Evolutionary conservation across 352 stramenopile genomes (phyloP).

Genomic region (Globisporangium acanthophoron): DNA sequence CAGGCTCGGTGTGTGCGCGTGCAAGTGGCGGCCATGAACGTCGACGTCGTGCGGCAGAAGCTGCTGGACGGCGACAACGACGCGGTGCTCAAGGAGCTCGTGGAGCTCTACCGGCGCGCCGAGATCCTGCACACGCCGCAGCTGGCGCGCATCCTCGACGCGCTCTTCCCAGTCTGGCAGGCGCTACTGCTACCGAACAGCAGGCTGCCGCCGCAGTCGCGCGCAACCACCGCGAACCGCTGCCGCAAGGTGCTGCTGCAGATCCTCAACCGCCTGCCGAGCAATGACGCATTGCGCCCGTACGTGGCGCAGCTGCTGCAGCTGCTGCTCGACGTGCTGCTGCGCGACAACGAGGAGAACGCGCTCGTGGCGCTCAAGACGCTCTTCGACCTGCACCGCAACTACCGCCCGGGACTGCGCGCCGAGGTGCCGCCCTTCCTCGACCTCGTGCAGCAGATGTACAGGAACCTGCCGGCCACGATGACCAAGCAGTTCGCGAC

Average conservation of each 20-base stretch:
- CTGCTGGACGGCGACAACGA: slow-evolving; percentile 73
- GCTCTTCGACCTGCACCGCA: slow-evolving; percentile 97
- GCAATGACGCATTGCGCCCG: slow-evolving; percentile 92
- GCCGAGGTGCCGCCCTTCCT: slow-evolving; percentile 89
- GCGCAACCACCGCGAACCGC: slow-evolving; percentile 75
- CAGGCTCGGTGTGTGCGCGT: not conserved
- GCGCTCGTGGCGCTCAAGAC: slow-evolving; percentile 92
- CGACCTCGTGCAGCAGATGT: slow-evolving; percentile 87
- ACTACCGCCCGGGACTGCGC: slow-evolving; percentile 88
- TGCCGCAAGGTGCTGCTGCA: slow-evolving; percentile 92
- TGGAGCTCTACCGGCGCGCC: slow-evolving; percentile 81
- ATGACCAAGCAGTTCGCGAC: slow-evolving; percentile 84
- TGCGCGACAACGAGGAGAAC: slow-evolving; percentile 97
- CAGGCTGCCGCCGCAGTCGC: slow-evolving; percentile 69
- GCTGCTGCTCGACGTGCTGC: slow-evolving; percentile 91
- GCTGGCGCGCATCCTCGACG: slow-evolving; percentile 88
- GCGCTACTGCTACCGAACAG: slow-evolving; percentile 82
- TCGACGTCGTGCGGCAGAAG: slow-evolving; percentile 84
- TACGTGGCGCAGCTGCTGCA: slow-evolving; percentile 92
- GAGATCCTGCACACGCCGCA: slow-evolving; percentile 88
- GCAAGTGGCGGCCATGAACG: slow-evolving; percentile 55
- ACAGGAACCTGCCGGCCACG: slow-evolving; percentile 80
- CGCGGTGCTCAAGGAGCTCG: slow-evolving; percentile 76
- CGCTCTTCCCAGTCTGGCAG: slow-evolving; percentile 89
- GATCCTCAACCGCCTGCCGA: slow-evolving; percentile 92